A percentile compares a stretch with the other conserved stretches of the same genome.
Conservation (phyloP, 1,284 basidiomycete genomes). For the Cystobasidium slooffiae region DNA sequence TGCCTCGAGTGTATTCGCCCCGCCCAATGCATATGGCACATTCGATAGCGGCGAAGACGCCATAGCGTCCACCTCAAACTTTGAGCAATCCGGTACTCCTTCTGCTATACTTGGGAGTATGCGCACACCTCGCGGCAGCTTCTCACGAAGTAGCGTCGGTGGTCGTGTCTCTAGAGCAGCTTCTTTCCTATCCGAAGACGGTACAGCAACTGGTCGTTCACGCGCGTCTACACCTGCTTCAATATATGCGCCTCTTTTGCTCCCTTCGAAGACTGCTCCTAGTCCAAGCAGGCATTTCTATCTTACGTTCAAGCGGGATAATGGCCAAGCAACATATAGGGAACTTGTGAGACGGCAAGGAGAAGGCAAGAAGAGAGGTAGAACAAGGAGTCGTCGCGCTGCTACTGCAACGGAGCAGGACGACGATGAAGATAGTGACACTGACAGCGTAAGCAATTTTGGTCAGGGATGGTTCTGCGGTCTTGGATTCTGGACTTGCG, state of each 20-base stretch:
- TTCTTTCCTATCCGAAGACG: slow-evolving; percentile 35
- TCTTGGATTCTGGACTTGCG: slow-evolving; percentile 12
- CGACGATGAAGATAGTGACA: not conserved
- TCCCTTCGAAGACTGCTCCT: slow-evolving; percentile 33
- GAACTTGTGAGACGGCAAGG: slow-evolving; percentile 28
- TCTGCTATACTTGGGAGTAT: not conserved
- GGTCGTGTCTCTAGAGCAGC: slow-evolving; percentile 19
- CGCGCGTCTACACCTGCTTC: slow-evolving; percentile 39
- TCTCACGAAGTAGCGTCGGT: slow-evolving; percentile 1
- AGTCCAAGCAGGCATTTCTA: slow-evolving; percentile 35
- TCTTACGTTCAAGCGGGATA: slow-evolving; percentile 30
- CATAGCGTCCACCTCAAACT: not conserved
- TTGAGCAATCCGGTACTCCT: not conserved
- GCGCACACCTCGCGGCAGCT: slow-evolving; percentile 5
- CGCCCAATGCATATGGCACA: not conserved
- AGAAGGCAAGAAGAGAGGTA: slow-evolving; percentile 10
- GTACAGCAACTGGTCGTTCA: slow-evolving; percentile 10
- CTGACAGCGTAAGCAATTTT: not conserved
- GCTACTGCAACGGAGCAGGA: not conserved
- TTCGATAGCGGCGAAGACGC: not conserved
- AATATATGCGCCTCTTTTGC: slow-evolving; percentile 40
- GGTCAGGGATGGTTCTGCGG: not conserved
- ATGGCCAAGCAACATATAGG: slow-evolving; percentile 27
- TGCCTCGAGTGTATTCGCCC: not conserved
- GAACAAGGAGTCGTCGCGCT: not conserved